phyloP scores from a whole-genome alignment of 2,329 filamentous ascomycete species.

The Cercospora sesami region DNA sequence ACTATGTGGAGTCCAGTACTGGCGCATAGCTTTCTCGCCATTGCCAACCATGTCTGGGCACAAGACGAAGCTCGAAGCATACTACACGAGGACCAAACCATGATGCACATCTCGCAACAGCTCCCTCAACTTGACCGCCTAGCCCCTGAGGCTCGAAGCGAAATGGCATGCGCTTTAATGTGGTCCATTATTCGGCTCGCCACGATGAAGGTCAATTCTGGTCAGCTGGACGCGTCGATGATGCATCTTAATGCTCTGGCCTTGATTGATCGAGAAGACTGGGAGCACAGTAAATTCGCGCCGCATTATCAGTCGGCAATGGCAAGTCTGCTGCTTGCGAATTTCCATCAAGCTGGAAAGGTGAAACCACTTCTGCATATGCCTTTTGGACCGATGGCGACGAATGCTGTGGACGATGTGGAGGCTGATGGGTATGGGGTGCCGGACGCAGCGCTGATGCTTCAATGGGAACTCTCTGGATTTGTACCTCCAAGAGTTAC shows the following conservation, averaged over 20 bases:
- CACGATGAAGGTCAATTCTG: constrained; percentile 23
- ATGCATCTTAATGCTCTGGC: constrained; percentile 24
- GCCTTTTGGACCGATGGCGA: constrained; percentile 18
- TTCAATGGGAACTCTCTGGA: constrained; percentile 9
- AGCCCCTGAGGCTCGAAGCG: neutral
- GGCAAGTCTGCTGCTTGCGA: constrained; percentile 21
- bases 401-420: constrained; percentile 18
- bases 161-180: constrained; percentile 15
- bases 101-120: constrained; percentile 17
- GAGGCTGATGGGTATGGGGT: constrained; percentile 16
- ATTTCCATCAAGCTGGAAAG: constrained; percentile 15
- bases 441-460: constrained; percentile 14
- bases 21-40: constrained; percentile 23
- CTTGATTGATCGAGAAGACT: constrained; percentile 20
- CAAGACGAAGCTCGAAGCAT: constrained; percentile 18
- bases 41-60: constrained; percentile 23
- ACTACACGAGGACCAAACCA: constrained; percentile 19
- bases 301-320: constrained; percentile 20
- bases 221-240: constrained; percentile 22
- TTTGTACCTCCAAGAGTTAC: constrained; percentile 8
- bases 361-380: constrained; percentile 18
- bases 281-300: constrained; percentile 16
- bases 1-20: constrained; percentile 16
- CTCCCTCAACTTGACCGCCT: constrained; percentile 9
- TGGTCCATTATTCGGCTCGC: constrained; percentile 25